Percentiles rank a stretch among this genome's conserved stretches.
Conservation (phyloP, 2,329 filamentous ascomycete genomes). For the Ceratocystis ficicola region DNA sequence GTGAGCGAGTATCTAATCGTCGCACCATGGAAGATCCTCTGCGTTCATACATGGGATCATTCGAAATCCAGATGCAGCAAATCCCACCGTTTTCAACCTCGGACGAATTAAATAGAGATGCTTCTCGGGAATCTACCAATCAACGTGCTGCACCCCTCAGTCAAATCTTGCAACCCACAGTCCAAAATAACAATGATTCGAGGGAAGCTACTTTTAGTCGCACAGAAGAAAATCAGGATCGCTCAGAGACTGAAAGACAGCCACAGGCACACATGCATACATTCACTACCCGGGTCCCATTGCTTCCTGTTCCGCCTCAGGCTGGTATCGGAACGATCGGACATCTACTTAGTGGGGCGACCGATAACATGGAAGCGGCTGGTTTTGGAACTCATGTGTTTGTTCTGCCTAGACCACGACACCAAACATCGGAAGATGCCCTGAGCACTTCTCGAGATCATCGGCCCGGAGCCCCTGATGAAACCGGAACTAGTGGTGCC, state of each 20-base stretch:
- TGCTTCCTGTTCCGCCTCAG: not conserved
- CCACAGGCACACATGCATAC: not conserved
- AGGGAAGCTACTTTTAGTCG: not conserved
- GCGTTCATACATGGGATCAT: not conserved
- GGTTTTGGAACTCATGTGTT: not conserved
- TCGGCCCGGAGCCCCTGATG: not conserved
- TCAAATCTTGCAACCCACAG: not conserved
- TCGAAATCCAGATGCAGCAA: not conserved
- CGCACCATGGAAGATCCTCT: not conserved
- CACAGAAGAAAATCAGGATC: not conserved
- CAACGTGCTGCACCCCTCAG: not conserved
- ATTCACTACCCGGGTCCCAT: not conserved
- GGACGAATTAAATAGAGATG: not conserved
- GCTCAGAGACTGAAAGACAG: not conserved
- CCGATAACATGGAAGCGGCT: not conserved
- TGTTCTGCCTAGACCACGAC: not conserved
- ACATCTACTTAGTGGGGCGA: not conserved
- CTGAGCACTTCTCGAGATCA: not conserved
- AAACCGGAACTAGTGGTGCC: not conserved
- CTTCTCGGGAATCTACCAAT: not conserved
- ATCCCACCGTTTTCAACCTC: not conserved
- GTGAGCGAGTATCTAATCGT: not conserved
- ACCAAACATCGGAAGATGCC: not conserved
- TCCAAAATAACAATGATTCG: not conserved
- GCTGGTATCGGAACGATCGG: not conserved